phyloP scores from a whole-genome alignment of 495 filamentous ascomycete genomes.

The Talaromyces thailandensis region DNA sequence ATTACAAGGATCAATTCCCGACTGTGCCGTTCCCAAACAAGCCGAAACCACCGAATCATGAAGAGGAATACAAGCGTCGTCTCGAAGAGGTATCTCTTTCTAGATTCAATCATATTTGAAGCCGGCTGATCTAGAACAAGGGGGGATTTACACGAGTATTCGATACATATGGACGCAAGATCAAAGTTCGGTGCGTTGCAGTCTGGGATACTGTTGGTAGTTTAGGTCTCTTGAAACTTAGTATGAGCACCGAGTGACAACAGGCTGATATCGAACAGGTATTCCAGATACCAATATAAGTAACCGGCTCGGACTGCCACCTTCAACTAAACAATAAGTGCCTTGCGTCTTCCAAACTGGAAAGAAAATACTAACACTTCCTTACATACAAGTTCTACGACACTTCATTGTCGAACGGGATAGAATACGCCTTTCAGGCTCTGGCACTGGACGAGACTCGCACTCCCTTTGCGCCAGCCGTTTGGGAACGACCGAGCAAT shows the following conservation, averaged over 20 bases:
- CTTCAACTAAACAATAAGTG: conserved; percentile 38
- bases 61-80: conserved; percentile 23
- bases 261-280: conserved; percentile 9
- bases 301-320: conserved; percentile 28
- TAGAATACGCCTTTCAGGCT: conserved; percentile 65
- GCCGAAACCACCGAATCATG: conserved; percentile 23
- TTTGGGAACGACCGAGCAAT: conserved; percentile 49
- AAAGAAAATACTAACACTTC: neutral
- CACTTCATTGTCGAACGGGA: conserved; percentile 43
- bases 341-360: neutral
- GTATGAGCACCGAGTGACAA: neutral
- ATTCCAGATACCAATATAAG: conserved; percentile 33
- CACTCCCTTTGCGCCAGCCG: conserved; percentile 51
- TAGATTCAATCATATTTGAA: neutral
- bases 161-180: conserved; percentile 25
- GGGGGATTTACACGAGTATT: conserved; percentile 25
- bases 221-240: conserved; percentile 17
- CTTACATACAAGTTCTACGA: conserved; percentile 43
- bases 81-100: conserved; percentile 17
- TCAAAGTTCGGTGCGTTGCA: conserved; percentile 41
- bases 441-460: conserved; percentile 65
- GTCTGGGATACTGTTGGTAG: conserved; percentile 57
- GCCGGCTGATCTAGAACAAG: neutral
- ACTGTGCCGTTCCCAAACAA: conserved; percentile 50
- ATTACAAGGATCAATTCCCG: conserved; percentile 47